Evolutionary conservation across 78 protist genomes (phyloP).

Genomic region (Protostelium mycophagum): DNA sequence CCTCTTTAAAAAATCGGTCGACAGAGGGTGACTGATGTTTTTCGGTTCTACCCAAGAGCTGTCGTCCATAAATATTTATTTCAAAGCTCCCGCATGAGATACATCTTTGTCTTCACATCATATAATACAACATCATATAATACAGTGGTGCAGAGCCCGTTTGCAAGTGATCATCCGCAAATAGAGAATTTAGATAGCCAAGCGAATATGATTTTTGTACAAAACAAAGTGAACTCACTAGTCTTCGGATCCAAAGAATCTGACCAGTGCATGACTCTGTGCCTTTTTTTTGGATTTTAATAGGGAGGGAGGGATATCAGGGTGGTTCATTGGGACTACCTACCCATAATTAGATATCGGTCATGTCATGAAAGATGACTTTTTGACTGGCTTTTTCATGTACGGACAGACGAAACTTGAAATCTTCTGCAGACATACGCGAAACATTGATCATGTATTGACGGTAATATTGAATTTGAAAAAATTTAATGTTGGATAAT

Average conservation of each 20-base stretch:
- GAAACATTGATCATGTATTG: not conserved
- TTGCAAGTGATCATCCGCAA: too few species aligned
- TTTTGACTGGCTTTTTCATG: not conserved
- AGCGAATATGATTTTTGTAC: not conserved
- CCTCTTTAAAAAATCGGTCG: not conserved
- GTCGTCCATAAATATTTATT: not conserved
- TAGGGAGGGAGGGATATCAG: not conserved
- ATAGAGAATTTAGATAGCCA: not conserved
- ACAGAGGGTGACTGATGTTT: not conserved
- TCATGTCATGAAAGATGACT: not conserved
- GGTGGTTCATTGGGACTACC: not conserved
- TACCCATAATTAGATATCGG: not conserved
- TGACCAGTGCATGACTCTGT: not conserved
- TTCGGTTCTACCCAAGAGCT: not conserved
- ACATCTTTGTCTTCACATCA: too few species aligned
- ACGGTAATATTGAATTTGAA: too few species aligned
- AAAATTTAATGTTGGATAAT: too few species aligned
- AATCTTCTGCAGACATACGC: not conserved
- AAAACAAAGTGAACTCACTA: not conserved
- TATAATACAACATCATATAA: too few species aligned
- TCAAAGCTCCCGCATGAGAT: too few species aligned
- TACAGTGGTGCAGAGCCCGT: too few species aligned
- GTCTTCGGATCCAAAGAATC: not conserved
- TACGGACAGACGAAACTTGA: not conserved
- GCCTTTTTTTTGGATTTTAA: not conserved